Evolutionary conservation across 306 rosid genomes (phyloP).

Genomic region (Quercus parvula): DNA sequence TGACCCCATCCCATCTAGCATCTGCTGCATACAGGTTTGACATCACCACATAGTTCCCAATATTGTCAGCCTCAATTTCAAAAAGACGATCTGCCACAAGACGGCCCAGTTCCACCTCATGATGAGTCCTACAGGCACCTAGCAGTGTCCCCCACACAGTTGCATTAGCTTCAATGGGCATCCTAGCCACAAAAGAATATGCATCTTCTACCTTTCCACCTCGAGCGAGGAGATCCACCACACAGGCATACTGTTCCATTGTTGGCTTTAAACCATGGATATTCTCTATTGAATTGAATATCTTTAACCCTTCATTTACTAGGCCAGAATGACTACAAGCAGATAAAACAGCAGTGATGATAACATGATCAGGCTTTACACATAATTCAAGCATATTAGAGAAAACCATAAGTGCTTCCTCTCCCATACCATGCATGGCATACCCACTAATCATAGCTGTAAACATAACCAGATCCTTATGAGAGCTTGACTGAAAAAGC

Average conservation of each 20-base stretch:
- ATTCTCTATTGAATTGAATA: conserved; percentile 70
- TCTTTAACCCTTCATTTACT: conserved; percentile 67
- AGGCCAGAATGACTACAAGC: conserved; percentile 93
- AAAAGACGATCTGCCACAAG: conserved; percentile 55
- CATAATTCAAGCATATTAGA: conserved; percentile 60
- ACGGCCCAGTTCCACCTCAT: conserved; percentile 69
- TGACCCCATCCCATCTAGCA: conserved; percentile 73
- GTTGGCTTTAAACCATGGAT: conserved; percentile 67
- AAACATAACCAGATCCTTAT: conserved; percentile 82
- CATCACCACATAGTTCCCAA: conserved; percentile 77
- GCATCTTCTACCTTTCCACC: conserved; percentile 66
- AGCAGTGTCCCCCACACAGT: conserved; percentile 79
- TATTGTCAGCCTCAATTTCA: conserved; percentile 53
- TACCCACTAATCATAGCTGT: conserved; percentile 85
- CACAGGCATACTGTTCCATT: conserved; percentile 74
- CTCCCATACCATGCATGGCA: conserved; percentile 87
- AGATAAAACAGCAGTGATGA: conserved; percentile 70
- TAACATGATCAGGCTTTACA: conserved; percentile 64
- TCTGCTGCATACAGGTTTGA: conserved; percentile 84
- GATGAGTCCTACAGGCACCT: conserved; percentile 77
- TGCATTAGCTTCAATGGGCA: conserved; percentile 71
- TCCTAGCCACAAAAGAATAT: conserved; percentile 51
- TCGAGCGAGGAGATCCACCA: conserved; percentile 87
- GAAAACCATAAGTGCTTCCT: conserved; percentile 67
- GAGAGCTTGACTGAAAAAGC: conserved; percentile 49